Base-by-base conservation (phyloP, 352 stramenopile genomes). In the Pythium oligandrum region DNA sequence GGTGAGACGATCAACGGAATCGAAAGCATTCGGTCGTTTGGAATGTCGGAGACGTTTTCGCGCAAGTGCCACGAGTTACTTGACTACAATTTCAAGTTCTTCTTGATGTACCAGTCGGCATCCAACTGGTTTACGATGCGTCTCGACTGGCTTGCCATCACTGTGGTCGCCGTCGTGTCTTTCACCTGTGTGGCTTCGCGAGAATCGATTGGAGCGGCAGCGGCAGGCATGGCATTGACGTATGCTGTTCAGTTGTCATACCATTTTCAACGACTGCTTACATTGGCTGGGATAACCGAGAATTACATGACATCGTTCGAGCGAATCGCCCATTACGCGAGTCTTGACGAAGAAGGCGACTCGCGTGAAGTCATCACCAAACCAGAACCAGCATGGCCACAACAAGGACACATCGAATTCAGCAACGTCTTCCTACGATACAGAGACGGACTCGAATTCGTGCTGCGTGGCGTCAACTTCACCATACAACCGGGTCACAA, bases 1-100 rank as follows among this genome's bases (percentile, higher is more conserved):
- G 71, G 74, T 8, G 89, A 98, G 67, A 96, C 71, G 26, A 64
- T 98, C n/a, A 74, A 75, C 55, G 94, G 94, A n/a, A 74, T 97
- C 30, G 53, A 80, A 1, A 97, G 81, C n/a, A 96, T 98, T 10
- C 77, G 90, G 52, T 64, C 73, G 9, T 84, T 60, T 34, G 17
- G 39, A 17, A 55, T 60, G 53, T 48, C 44, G 11, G 9, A 48
- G 9, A 11, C 45, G 6, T 60, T 55, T 31, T 53, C 53, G 11
- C 8, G n/a, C 30, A n/a, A 34, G 5, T 55, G 53, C 35, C 43
- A 43, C 12, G 51, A 58, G 17, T 35, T 58, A 8, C 26, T 67
- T 5, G 56, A 67, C 43, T 32, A 57, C 45, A 49, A 63, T 42
- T 37, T 44, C 10, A 59, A 50, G 42, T 63, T 60, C 40, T 59